Conservation (phyloP, 2,329 filamentous ascomycete genomes). For the Tolypocladium guangdongense region DNA sequence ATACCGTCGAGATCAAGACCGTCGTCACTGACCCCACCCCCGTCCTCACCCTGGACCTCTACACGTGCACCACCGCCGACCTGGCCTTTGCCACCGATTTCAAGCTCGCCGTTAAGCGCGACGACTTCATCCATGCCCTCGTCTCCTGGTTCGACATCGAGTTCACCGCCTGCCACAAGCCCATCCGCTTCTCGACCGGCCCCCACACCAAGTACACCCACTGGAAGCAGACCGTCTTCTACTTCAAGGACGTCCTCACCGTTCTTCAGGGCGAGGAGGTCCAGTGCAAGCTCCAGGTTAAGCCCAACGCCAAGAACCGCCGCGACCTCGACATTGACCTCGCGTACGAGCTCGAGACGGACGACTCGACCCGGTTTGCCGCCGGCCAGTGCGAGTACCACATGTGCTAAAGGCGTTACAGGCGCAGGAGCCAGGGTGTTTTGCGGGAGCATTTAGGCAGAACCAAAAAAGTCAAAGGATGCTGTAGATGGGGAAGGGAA, state of each 20-base stretch:
- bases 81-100: slow-evolving; percentile 76
- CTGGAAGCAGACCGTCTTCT: slow-evolving; percentile 99
- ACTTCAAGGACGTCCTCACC: slow-evolving; percentile 85
- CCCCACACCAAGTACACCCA: slow-evolving; percentile 99
- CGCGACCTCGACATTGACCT: slow-evolving; percentile 89
- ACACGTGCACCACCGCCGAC: slow-evolving; percentile 76
- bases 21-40: slow-evolving; percentile 84
- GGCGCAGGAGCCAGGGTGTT: not conserved
- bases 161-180: slow-evolving; percentile 96
- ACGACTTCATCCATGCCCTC: slow-evolving; percentile 91
- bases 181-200: slow-evolving; percentile 90
- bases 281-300: slow-evolving; percentile 62
- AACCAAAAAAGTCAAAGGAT: not conserved
- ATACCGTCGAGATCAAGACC: slow-evolving; percentile 95
- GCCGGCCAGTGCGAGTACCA: slow-evolving; percentile 70
- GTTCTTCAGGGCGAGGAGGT: slow-evolving; percentile 81
- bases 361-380: slow-evolving; percentile 58
- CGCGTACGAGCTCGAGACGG: slow-evolving; percentile 68
- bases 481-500: not conserved
- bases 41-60: slow-evolving; percentile 83
- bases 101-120: slow-evolving; percentile 64
- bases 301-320: slow-evolving; percentile 87
- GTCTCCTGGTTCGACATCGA: slow-evolving; percentile 99
- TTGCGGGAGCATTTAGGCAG: not conserved
- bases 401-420: slow-evolving; percentile 44